Evolutionary conservation across 352 stramenopile genomes (phyloP), one percentile per base, ranked within the genome.

Genomic region (Phytophthora melonis): DNA sequence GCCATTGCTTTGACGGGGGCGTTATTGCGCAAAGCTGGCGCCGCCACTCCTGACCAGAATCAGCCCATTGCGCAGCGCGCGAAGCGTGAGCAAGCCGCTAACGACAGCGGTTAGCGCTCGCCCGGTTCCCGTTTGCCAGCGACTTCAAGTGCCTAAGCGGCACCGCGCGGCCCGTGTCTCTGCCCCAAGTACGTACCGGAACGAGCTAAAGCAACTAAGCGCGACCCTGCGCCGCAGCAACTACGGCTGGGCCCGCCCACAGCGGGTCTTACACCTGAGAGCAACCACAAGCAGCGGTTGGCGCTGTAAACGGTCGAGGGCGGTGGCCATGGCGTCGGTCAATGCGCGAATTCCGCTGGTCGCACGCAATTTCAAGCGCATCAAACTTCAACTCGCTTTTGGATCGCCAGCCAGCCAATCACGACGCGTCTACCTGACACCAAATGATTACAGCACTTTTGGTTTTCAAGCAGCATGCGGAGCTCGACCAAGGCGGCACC

Each of bases 401-500:
- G 43, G 58, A 65, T 65, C 58, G 58, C 25, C 34, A 16, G 10
- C 10, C 14, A 43, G 43, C 58, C 58, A 66, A 66, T 66, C 58
- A 49, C 16, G n/a, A 30, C 8, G 49, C 49, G 52, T 13, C 63
- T 49, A 32, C 45, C n/a, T 27, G 18, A 50, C 16, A 18, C 16
- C 5, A 73, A 63, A 53, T 53, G 58, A 63, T 60, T 5, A 16
- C 39, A 49, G 10, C 59, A 43, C 49, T 34, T 36, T 36, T 36
- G 32, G 23, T 56, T 55, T 30, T 41, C 41, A 66, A 58, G 8
- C 19, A 27, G 9, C 9, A 71, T 66, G 64, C 45, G 21, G n/a
- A 63, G 11, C 39, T 63, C 34, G 49, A 25, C 60, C 30, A 75
- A 66, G 23, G 63, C 75, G 13, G 3, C 81, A 3, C 89, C 87